phyloP scores from a whole-genome alignment of 2,329 filamentous ascomycete species.

The Aspergillus sp. region DNA sequence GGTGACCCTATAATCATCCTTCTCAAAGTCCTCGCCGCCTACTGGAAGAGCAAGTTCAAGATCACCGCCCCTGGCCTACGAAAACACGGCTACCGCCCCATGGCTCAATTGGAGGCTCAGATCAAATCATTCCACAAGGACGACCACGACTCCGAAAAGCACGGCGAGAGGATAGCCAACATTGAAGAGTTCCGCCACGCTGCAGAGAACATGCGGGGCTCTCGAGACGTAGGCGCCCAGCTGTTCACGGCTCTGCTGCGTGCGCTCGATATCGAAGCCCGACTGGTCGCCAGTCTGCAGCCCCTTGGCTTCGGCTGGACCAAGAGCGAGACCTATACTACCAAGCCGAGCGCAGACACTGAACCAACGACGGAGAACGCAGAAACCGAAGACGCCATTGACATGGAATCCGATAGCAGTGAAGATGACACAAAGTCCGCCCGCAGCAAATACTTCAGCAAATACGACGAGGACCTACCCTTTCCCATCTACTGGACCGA shows the following conservation, averaged over 20 bases:
- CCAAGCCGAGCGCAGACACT: slow-evolving; percentile 20
- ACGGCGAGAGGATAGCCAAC: slow-evolving; percentile 74
- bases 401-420: slow-evolving; percentile 23
- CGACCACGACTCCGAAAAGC: slow-evolving; percentile 60
- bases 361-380: slow-evolving; percentile 7
- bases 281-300: slow-evolving; percentile 82
- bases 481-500: slow-evolving; percentile 95
- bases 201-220: slow-evolving; percentile 73
- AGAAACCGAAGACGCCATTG: slow-evolving; percentile 20
- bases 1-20: slow-evolving; percentile 80
- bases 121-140: slow-evolving; percentile 69
- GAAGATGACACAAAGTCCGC: slow-evolving; percentile 22
- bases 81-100: slow-evolving; percentile 85
- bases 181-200: slow-evolving; percentile 67
- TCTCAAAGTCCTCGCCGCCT: slow-evolving; percentile 73
- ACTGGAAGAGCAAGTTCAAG: slow-evolving; percentile 84
- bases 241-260: slow-evolving; percentile 84
- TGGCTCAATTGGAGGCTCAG: slow-evolving; percentile 72
- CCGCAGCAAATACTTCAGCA: slow-evolving; percentile 48
- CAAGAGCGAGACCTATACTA: slow-evolving; percentile 75
- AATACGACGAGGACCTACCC: slow-evolving; percentile 72
- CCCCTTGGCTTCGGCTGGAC: slow-evolving; percentile 88
- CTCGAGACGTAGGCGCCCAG: slow-evolving; percentile 83
- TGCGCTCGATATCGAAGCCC: slow-evolving; percentile 76
- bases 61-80: slow-evolving; percentile 76